phyloP scores from a whole-genome alignment of 768 basidiomycete genomes.

The Neoboletus brunneissimus region DNA sequence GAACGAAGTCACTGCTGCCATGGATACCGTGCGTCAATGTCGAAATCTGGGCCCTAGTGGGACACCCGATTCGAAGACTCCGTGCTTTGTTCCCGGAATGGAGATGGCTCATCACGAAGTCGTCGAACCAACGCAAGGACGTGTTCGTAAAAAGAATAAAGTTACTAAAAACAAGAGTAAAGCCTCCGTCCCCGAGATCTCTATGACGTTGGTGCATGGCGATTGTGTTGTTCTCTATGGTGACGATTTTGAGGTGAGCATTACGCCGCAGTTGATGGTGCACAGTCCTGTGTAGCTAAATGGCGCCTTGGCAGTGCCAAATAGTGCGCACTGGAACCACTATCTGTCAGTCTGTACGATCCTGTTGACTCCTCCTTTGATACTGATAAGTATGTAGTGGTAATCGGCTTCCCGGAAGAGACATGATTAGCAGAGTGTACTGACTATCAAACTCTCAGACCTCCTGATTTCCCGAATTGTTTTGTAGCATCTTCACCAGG shows the following conservation, averaged over 20 bases:
- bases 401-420: constrained; percentile 24
- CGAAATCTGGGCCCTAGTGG: background rate
- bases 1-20: background rate
- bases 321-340: constrained; percentile 32
- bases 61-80: background rate
- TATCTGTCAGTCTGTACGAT: constrained; percentile 24
- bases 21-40: constrained; percentile 8
- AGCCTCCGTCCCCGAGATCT: constrained; percentile 17
- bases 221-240: constrained; percentile 37
- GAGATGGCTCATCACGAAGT: constrained; percentile 1
- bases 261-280: background rate
- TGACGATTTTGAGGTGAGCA: constrained; percentile 42
- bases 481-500: constrained; percentile 1
- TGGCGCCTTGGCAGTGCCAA: constrained; percentile 19
- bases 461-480: background rate
- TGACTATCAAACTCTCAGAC: background rate
- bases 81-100: background rate
- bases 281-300: background rate
- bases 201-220: constrained; percentile 39
- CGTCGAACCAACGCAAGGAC: background rate
- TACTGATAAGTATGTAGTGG: constrained; percentile 23
- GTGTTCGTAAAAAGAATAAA: constrained; percentile 18
- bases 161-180: constrained; percentile 17
- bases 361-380: background rate
- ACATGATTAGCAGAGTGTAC: constrained; percentile 5